phyloP scores from a whole-genome alignment of 805 yeast species.

The Maudiozyma saulgeensis region DNA sequence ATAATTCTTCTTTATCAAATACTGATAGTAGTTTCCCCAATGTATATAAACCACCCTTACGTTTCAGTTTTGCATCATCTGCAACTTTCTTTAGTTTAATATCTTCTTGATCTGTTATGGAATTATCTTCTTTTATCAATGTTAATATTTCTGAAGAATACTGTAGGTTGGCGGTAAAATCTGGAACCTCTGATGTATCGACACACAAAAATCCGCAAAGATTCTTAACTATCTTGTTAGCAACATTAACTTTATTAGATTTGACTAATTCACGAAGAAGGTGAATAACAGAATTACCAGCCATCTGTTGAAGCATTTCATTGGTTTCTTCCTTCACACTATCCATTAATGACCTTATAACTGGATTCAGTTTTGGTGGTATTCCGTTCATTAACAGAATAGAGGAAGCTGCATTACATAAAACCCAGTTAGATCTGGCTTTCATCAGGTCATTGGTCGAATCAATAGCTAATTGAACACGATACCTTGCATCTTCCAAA shows the following conservation, averaged over 20 bases:
- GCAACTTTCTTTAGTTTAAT: constrained; percentile 53
- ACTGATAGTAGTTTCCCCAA: constrained; percentile 47
- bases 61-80: constrained; percentile 65
- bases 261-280: constrained; percentile 52
- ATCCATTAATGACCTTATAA: constrained; percentile 86
- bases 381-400: constrained; percentile 48
- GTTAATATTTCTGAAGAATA: constrained; percentile 55
- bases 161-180: constrained; percentile 57
- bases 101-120: constrained; percentile 50
- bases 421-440: constrained; percentile 47
- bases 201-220: constrained; percentile 89
- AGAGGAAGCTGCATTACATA: constrained; percentile 73
- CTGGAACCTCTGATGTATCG: constrained; percentile 93
- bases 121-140: constrained; percentile 66
- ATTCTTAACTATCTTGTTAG: constrained; percentile 83
- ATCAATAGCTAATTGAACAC: constrained; percentile 54
- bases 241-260: constrained; percentile 56
- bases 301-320: constrained; percentile 53
- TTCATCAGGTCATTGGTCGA: constrained; percentile 50
- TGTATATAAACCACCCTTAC: constrained; percentile 74
- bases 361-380: constrained; percentile 84
- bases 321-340: constrained; percentile 72
- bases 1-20: constrained; percentile 49
- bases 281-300: constrained; percentile 59
- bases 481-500: constrained; percentile 66